Base-by-base conservation (phyloP, 176 grass and related monocot genomes). In the Oropetium thomaeum region DNA sequence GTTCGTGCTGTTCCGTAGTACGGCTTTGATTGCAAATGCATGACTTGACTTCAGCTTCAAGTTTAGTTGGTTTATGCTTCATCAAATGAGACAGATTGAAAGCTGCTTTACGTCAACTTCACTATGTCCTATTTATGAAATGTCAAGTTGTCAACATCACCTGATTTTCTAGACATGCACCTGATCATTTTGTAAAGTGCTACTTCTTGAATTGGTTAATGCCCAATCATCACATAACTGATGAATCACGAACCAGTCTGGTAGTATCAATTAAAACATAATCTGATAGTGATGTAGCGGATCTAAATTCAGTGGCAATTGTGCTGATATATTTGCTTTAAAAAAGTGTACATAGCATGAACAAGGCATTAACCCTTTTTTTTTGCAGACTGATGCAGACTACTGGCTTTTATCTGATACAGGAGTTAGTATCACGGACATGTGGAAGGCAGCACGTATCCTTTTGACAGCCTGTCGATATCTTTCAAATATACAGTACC, bases 371-470 rank as follows among this genome's bases (percentile, higher is more conserved):
- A 58, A 86, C 35, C 44, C 20, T 35, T 39, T 14, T 12, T 47
- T 64, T 84, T 59, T 30, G 73, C 88, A 97, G 90, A 86, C 90
- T 47, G 86, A 91, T 83, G 82, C 83, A 57, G 90, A 93, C 54
- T 97, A 97, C 75, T 97, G 90, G 90, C 88, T 97, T 62, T 79
- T 89, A 65, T 91, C 94, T 22, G 90, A 89, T 61, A 39, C 90
- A 28, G 94, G 86, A 61, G 88, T 91, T 85, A 93, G 90, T 81
- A 93, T 97, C 60, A 89, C 86, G 12, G 91, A 97, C 66, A 83
- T 93, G 81, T 97, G 94, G 94, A 90, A 93, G 62, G 81, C 83
- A 79, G 73, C 88, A 52, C 83, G 94, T 97, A 97, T 97, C 94
- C 90, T 97, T 82, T 19, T 62, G 55, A 69, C 75, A 73, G 32